Percentiles rank a stretch among this genome's conserved stretches.
phyloP scores from a whole-genome alignment of 2,329 filamentous ascomycete genomes.

The Botrytis hyacinthi region DNA sequence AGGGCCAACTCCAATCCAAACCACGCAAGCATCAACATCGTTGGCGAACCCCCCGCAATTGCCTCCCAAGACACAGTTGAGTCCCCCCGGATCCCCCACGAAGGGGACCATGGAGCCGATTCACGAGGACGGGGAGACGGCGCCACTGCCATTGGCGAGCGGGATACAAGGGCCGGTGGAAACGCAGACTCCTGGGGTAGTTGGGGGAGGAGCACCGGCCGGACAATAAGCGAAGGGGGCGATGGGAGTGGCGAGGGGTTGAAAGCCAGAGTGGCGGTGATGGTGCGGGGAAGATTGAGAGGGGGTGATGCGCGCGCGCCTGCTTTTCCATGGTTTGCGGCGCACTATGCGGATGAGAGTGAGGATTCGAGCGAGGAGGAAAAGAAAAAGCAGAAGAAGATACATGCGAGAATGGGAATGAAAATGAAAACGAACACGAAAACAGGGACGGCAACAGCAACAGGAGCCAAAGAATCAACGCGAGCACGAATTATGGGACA shows the following conservation, averaged over 20 bases:
- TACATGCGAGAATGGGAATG: neutral
- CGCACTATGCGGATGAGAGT: neutral
- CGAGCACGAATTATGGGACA: neutral
- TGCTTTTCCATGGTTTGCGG: neutral
- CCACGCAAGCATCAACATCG: neutral
- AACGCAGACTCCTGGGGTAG: neutral
- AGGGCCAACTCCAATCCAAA: neutral
- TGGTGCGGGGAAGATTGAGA: neutral
- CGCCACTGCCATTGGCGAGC: neutral
- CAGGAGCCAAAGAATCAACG: neutral
- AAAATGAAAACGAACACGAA: neutral
- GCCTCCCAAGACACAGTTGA: neutral
- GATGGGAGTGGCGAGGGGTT: neutral
- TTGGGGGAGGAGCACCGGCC: neutral
- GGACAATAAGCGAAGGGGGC: neutral
- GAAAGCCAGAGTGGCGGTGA: neutral
- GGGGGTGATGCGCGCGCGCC: neutral
- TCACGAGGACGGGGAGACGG: neutral
- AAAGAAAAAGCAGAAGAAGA: neutral
- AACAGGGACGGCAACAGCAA: neutral
- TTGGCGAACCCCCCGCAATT: constrained; percentile 1
- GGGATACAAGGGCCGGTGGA: neutral
- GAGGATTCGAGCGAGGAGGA: neutral
- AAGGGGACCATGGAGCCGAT: constrained; percentile 5
- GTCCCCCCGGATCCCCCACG: neutral